Base-by-base conservation (phyloP, 2,329 filamentous ascomycete species). In the Penicillium psychrosexuale region DNA sequence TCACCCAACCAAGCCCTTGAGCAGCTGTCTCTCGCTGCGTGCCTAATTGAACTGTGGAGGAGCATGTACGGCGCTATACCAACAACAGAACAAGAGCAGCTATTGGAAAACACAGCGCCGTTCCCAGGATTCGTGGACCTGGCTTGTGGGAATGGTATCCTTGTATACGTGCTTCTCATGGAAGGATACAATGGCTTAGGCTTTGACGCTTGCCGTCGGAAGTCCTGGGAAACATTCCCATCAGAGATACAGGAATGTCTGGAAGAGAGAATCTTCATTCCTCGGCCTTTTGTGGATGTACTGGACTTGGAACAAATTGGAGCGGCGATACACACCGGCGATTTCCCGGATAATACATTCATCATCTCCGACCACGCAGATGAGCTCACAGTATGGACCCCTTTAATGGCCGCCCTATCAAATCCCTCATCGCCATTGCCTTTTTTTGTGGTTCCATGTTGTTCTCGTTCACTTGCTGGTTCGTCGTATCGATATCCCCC, bases 351-450 rank as follows among this genome's bases (percentile, higher is more conserved):
- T 15, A 84, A 85, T 28, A 95, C 91, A 0, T 99, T 99, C 72
- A 91, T 99, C 65, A 88, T 99, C 60, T 96, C 91, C 46, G 99
- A 99, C 69, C 94, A 99, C 71, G 93, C 93, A 11, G 94, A 99
- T 69, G 92, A 99, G 75, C 82, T 99, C 13, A 99, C 94, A 0
- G 85, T 90, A 0, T 99, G 94, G 94, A 97, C 94, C 0, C 94
- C 94, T 0, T 82, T 97, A 17, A 83, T 99, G 38, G 92, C 90
- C 1, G 83, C 84, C 7, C 77, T 91, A 1, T 68, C 76, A 2
- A 66, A 61, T 50, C 72, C 71, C 0, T 51, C 54, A 15, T 91
- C 88, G 0, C 76, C 83, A 2, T 88, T 88, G 11, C 88, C 91
- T 0, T 99, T 97, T 72, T 84, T 99, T 58, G 89, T 90, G 63